Base-by-base conservation (phyloP, 1,284 basidiomycete species). In the Trichosporon coremiiforme region DNA sequence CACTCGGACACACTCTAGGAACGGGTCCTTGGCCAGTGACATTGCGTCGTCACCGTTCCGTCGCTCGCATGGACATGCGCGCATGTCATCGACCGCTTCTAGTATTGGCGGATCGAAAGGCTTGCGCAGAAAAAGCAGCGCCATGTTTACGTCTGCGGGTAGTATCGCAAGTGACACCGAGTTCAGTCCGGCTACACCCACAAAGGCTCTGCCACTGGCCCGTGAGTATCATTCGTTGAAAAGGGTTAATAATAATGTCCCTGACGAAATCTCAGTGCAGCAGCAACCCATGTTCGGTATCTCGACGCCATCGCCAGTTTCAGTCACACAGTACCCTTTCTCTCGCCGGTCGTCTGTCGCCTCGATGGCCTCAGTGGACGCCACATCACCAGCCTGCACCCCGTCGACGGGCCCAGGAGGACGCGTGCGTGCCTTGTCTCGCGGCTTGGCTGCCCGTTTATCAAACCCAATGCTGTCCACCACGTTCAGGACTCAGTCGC, bases 381-480 rank as follows among this genome's bases (percentile, higher is more conserved):
- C 66, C 10, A 29, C 50, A 5, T 67, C 68, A 2, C 71, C 73
- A 0, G 45, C 66, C 0, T 35, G 50, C 9, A 70, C 64, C 1
- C 71, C 71, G 20, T 31, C 60, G 65, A 22, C 31, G 20, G 55
- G 25, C 22, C 66, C 50, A 22, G 25, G 31, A 25, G 64, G 60
- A 7, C 71, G 68, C 2, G 55, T 70, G 3, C 66, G 71, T 15
- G 45, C 69, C n/a, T 57, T 72, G 50, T 64, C 68, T 5, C 70
- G 73, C n/a, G 64, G 75, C 4, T 80, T 82, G 0, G 55, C 83
- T 1, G 77, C 77, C 8, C 74, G 81, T 45, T 70, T 78, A 1
- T 83, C 81, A 13, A 84, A 84, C 66, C 83, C 82, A 0, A 80
- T 84, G 77, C 72, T 83, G 6, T 75, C 80, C 0, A 74, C 78